Base-by-base conservation (phyloP, 2,329 filamentous ascomycete species). In the Talaromyces sp. region DNA sequence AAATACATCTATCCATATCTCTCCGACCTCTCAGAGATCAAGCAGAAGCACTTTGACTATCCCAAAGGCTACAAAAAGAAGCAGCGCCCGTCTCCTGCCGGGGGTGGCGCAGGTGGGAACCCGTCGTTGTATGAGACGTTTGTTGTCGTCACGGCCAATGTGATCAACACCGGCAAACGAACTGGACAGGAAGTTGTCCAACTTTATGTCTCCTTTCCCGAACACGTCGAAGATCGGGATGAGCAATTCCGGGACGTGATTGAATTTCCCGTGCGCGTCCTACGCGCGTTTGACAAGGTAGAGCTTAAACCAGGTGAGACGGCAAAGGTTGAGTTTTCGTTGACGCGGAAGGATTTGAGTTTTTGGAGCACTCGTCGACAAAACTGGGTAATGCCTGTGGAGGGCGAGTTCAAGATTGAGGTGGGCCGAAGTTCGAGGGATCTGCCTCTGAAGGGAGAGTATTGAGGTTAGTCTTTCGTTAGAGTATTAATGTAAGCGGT, bases 1-100 rank as follows among this genome's bases (percentile, higher is more conserved):
- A 89, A 89, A 67, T 91, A 88, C 72, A 82, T 92, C 58, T 92
- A 92, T 70, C 88, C 89, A 0, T 92, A 90, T 71, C 79, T 91
- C 26, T 72, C 80, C 8, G 79, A 75, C 0, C 69, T 79, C 10
- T 78, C 82, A 14, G 81, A 82, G 7, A 77, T 82, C 21, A 72
- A 72, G 11, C 26, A 60, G 9, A 77, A 68, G 9, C 68, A 65
- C 43, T 82, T 80, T 64, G 75, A 71, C 26, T 88, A 83, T 67
- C 87, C 82, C 1, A 77, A 77, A 1, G 86, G 81, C 29, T 90
- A 84, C 74, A 75, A 81, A 66, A 72, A 72, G 19, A 67, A 67
- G 2, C 82, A 82, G 55, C 68, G 77, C 0, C 78, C 74, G 0
- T 90, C 87, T n/a, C 78, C 78, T 0, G 89, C 89, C 0, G 89